Base-by-base conservation (phyloP, 495 filamentous ascomycete genomes). In the Neurospora sp. region DNA sequence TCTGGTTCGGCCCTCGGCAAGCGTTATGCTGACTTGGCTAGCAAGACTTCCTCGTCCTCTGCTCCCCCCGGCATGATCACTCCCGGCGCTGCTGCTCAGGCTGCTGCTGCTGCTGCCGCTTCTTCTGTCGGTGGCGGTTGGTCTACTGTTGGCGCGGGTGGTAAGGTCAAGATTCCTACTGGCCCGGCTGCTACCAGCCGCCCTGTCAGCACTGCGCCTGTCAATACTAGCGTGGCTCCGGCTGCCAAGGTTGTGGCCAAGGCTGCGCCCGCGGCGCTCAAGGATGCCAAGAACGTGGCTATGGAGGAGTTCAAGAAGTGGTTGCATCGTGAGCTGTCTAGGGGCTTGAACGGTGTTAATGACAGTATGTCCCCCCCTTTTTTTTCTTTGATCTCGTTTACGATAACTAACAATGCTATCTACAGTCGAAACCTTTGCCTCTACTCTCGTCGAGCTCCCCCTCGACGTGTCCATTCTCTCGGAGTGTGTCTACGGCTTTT, bases 91-190 rank as follows among this genome's bases (percentile, higher is more conserved):
- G 73, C 72, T 8, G 40, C 74, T 5, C 35, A 73, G 31, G 44
- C 72, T 3, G 78, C 84, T 46, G 78, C 78, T 10, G 75, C 82
- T 35, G 75, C 79, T 20, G 75, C 80, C 8, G 27, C 82, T 5
- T 74, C 82, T 14, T 46, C 76, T 46, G 78, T 75, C 37, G 84
- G 85, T 70, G 86, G 91, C 46, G 94, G 93, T 22, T 98, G 96
- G 96, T 95, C 94, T 40, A 98, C 94, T 0, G 96, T 98, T 59
- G 96, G 96, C n/a, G 93, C 94, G 16, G 89, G 93, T 72, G 96
- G 96, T 6, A 98, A 97, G 83, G 87, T 91, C 40, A 98, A 97
- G 85, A 84, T 89, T 18, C 86, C 89, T 20, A 88, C 89, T 1
- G 87, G 88, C 16, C 85, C 85, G n/a, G 81, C 84, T 39, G 80